Conservation (phyloP, 75 land plant species). For the Pinus tabuliformis region DNA sequence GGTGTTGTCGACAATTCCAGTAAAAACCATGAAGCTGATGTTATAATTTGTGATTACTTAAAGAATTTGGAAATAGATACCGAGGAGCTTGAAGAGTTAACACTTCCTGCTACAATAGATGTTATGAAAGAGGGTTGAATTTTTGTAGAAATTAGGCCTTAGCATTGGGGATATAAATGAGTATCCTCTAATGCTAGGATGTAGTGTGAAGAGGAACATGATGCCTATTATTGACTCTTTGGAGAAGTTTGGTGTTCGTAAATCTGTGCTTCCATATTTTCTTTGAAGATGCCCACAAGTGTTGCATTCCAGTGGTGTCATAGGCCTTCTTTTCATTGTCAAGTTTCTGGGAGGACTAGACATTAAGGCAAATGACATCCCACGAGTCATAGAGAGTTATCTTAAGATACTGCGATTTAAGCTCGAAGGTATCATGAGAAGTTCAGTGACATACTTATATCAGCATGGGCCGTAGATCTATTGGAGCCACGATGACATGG, state of each 20-base stretch:
- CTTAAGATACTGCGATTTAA: conserved; percentile 87
- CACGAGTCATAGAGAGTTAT: conserved; percentile 67
- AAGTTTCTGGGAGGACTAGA: conserved; percentile 75
- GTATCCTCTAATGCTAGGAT: conserved; percentile 84
- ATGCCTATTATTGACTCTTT: conserved; percentile 80
- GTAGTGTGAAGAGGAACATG: conserved; percentile 93
- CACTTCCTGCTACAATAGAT: too few relatives aligned
- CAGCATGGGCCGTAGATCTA: conserved; percentile 75
- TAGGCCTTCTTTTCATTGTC: conserved; percentile 68
- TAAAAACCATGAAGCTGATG: conserved; percentile 34
- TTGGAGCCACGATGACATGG: conserved; percentile 56
- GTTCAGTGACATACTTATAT: conserved; percentile 87
- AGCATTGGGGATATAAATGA: conserved; percentile 65
- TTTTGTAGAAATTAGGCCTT: conserved; percentile 74
- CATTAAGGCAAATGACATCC: conserved; percentile 56
- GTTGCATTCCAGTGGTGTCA: conserved; percentile 75
- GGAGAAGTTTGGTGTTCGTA: conserved; percentile 62
- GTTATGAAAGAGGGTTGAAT: conserved; percentile 81
- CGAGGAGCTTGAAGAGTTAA: too few relatives aligned
- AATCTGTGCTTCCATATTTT: conserved; percentile 49
- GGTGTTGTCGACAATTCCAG: too few relatives aligned
- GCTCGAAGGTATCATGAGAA: conserved; percentile 87
- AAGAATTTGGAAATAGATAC: too few relatives aligned
- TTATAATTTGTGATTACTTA: too few relatives aligned
- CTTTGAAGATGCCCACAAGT: conserved; percentile 74